Conservation (phyloP, 192 early-diverging fungal genomes). For the Geosiphon pyriformis region DNA sequence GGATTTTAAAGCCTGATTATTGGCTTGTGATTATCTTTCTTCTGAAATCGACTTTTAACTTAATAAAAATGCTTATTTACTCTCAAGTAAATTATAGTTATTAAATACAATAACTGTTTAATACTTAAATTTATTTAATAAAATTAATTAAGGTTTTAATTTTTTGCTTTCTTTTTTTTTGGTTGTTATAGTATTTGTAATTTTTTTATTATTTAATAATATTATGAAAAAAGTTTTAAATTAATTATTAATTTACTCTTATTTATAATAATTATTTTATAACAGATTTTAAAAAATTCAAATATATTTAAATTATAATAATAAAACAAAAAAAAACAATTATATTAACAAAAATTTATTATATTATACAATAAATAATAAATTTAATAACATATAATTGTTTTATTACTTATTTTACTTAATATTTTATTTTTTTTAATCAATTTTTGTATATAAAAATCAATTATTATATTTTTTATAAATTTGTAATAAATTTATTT, state of each 20-base stretch:
- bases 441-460: constrained; percentile 8
- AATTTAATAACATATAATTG: constrained; percentile 16
- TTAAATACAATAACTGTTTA: too few species aligned
- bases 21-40: too few species aligned
- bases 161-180: constrained; percentile 3
- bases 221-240: constrained; percentile 8
- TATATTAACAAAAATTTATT: neutral
- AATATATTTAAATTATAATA: constrained; percentile 20
- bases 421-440: constrained; percentile 20
- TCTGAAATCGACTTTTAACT: too few species aligned
- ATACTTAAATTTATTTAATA: too few species aligned
- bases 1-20: too few species aligned
- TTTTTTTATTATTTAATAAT: constrained; percentile 7
- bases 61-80: too few species aligned
- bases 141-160: neutral
- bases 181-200: neutral
- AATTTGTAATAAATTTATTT: constrained; percentile 14
- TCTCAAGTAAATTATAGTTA: too few species aligned
- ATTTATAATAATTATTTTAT: too few species aligned
- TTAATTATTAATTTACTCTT: too few species aligned
- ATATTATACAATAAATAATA: constrained; percentile 10
- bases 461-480: neutral
- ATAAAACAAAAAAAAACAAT: neutral
- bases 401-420: constrained; percentile 8
- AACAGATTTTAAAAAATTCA: too few species aligned